These are phyloP conservation scores for Sporothrix euskadiensis DNA, from an alignment of 2,329 filamentous ascomycete genomes.

Conservation along the genomic window DNA sequence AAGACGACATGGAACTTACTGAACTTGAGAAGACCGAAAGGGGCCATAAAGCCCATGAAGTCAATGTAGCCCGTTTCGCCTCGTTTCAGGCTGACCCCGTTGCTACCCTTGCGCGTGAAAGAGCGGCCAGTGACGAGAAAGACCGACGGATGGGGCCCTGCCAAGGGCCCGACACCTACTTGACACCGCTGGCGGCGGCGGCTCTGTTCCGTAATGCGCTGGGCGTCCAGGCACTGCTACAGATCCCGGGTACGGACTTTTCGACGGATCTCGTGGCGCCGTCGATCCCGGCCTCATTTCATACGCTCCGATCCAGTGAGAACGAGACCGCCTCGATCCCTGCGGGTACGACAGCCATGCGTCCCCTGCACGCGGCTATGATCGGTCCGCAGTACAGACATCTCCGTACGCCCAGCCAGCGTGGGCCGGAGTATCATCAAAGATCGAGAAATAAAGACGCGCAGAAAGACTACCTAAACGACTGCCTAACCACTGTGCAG, in stretches of 20 bases:
- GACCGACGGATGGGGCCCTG: neutral
- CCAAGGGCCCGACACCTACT: neutral
- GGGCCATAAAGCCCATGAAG: neutral
- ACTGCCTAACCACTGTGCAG: neutral
- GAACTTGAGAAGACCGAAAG: neutral
- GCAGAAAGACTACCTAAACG: neutral
- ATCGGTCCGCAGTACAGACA: neutral
- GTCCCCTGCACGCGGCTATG: slow-evolving; percentile 17
- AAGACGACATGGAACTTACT: neutral
- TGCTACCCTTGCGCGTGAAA: neutral
- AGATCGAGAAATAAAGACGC: neutral
- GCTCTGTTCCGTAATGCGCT: neutral
- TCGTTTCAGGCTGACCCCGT: neutral
- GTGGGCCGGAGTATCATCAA: neutral
- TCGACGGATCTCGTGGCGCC: neutral
- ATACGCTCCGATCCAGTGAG: neutral
- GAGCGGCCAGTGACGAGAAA: neutral
- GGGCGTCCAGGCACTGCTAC: neutral
- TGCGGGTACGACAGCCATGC: neutral
- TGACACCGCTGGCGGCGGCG: neutral
- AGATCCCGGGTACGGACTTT: neutral
- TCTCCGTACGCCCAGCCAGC: neutral
- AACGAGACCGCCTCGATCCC: neutral
- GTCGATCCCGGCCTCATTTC: neutral
- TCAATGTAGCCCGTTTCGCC: neutral